Conservation (phyloP, 1,139 yeast genomes). For the Meyerozyma sp. region DNA sequence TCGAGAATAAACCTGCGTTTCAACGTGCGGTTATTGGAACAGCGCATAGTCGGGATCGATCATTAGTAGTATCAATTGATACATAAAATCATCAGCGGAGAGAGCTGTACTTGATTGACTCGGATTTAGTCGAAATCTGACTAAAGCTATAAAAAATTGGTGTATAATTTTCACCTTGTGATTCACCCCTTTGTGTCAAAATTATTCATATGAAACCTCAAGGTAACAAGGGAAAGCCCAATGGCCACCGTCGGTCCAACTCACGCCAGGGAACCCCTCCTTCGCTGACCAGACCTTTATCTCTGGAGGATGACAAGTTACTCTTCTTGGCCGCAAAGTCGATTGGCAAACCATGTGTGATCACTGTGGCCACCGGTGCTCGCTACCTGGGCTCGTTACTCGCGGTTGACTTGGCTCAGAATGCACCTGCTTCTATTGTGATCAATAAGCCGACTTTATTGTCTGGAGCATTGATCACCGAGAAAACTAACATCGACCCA, state of each 20-base stretch:
- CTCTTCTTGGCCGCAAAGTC: conserved; percentile 47
- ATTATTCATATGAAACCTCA: conserved; percentile 22
- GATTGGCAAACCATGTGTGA: conserved; percentile 51
- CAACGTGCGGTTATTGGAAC: not conserved
- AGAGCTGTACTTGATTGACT: not conserved
- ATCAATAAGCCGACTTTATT: conserved; percentile 40
- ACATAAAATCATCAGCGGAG: not conserved
- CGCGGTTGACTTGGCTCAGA: conserved; percentile 21
- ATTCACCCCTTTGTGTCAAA: not conserved
- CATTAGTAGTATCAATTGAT: not conserved
- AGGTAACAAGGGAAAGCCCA: conserved; percentile 15
- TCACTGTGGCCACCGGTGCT: conserved; percentile 60
- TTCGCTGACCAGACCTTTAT: conserved; percentile 7
- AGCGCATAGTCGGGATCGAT: not conserved
- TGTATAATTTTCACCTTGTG: not conserved
- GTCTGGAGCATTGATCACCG: conserved; percentile 29
- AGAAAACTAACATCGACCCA: conserved; percentile 25
- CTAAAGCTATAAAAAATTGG: conserved; percentile 3
- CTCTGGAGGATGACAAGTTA: conserved; percentile 36
- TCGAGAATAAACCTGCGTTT: not conserved
- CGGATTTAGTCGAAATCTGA: not conserved
- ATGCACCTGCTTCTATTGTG: conserved; percentile 43
- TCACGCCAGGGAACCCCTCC: conserved; percentile 16
- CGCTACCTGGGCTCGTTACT: conserved; percentile 55
- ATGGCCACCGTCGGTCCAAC: conserved; percentile 25